These are phyloP conservation scores for Quercus wislizeni DNA, from an alignment of 306 rosid species.

Conservation along the genomic window DNA sequence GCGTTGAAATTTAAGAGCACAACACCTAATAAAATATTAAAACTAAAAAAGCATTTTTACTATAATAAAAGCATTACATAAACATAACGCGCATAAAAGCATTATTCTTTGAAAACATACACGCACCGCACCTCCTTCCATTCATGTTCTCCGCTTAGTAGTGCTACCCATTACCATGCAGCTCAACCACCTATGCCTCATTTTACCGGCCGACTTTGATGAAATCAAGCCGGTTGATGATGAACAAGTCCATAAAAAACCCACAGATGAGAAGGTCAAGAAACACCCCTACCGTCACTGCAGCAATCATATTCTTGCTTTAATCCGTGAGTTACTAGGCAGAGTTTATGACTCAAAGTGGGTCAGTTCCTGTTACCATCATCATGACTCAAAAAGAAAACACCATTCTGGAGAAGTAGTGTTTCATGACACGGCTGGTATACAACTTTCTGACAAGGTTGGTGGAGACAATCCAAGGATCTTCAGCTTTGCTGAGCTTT, in stretches of 20 bases:
- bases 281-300: constrained; percentile 31
- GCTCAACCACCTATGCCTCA: constrained; percentile 50
- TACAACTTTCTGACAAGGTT: constrained; percentile 55
- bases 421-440: constrained; percentile 85
- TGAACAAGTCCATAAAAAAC: constrained; percentile 23
- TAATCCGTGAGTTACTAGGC: constrained; percentile 40
- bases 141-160: constrained; percentile 32
- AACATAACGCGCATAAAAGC: constrained; percentile 6
- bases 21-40: background rate
- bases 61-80: background rate
- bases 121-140: constrained; percentile 1
- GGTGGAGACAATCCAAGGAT: constrained; percentile 80
- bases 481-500: constrained; percentile 86
- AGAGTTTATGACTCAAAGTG: constrained; percentile 33
- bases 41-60: background rate
- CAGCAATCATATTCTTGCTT: constrained; percentile 40
- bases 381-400: constrained; percentile 10
- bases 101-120: no score
- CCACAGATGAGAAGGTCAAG: constrained; percentile 19
- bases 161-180: constrained; percentile 32
- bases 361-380: constrained; percentile 26
- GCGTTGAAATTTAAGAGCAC: constrained; percentile 36
- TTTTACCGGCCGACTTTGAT: constrained; percentile 56
- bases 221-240: constrained; percentile 36
- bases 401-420: constrained; percentile 12